Evolutionary conservation across 1,139 yeast species (phyloP), one percentile per base, ranked within the genome.

Genomic region (Meyerozyma smithsonii): DNA sequence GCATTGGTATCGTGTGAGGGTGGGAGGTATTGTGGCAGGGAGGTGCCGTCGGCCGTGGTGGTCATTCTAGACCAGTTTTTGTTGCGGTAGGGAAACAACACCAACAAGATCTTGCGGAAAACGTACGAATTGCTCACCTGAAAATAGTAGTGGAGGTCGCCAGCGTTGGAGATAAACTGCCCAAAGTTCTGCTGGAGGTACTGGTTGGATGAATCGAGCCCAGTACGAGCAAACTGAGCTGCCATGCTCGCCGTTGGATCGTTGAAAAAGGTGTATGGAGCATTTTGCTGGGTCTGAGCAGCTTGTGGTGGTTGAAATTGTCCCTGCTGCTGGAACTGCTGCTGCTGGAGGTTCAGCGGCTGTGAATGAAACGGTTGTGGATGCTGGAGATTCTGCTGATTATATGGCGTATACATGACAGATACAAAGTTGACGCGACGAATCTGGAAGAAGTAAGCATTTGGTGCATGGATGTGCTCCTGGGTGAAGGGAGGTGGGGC

Each of bases 91-190:
- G 99, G 99, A 58, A 89, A 83, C 34, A 92, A 59, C 28, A 94
- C 82, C 46, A 90, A 71, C 34, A 74, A 60, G 32, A 94, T 60
- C 57, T 94, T 94, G 35, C 73, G 72, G 44, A 86, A 58, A 25
- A 94, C 98, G 55, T 90, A 94, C 2, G 81, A 70, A 58, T 92
- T 94, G 39, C 96, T 84, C 26, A 94, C 96, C 59, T 87, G 89
- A 69, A 94, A 94, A 63, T 90, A 90, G 62, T 84, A 85, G 48
- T 84, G 81, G 50, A 87, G 65, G 42, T 85, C 81, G 36, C 68
- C 64, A 4, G 73, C 69, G 18, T 66, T 66, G 4, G 74, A 72
- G 32, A 74, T 77, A 54, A 74, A 71, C 47, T 71, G 69, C 15
- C 81, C 79, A 44, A 84, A 70, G 58, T 84, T 85, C 48, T 81